Conservation (phyloP, 2,329 filamentous ascomycete genomes). For the Dactylellina cionopaga region DNA sequence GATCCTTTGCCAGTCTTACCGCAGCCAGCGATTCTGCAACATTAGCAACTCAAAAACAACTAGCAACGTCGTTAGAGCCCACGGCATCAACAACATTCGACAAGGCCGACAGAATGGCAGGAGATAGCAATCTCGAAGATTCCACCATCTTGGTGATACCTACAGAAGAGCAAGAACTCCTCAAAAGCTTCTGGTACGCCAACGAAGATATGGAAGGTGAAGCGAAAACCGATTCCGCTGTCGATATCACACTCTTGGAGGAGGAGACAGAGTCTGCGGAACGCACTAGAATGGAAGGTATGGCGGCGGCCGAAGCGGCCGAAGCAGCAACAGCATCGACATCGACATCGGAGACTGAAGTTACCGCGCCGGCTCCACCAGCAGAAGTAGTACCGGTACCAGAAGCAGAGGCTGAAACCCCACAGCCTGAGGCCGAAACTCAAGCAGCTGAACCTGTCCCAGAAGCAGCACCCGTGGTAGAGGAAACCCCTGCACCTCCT, state of each 20-base stretch:
- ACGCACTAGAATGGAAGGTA: neutral
- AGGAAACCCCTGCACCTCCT: neutral
- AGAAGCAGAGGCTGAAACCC: neutral
- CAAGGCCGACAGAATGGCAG: constrained; percentile 5
- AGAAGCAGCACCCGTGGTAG: constrained; percentile 5
- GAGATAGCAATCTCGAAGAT: constrained; percentile 16
- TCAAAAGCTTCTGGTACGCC: constrained; percentile 24
- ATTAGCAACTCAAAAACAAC: constrained; percentile 33
- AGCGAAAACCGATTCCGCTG: neutral
- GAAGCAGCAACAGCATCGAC: neutral
- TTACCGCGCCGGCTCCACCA: neutral
- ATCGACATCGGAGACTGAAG: neutral
- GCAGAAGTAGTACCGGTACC: neutral
- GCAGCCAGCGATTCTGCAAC: constrained; percentile 13
- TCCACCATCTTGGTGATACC: constrained; percentile 29
- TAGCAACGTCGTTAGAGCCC: neutral
- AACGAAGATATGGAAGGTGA: constrained; percentile 31
- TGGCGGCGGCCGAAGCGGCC: neutral
- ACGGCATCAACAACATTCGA: neutral
- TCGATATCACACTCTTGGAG: constrained; percentile 42
- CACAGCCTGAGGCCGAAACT: constrained; percentile 16
- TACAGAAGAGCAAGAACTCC: constrained; percentile 29
- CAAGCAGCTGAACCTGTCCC: neutral
- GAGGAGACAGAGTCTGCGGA: neutral
- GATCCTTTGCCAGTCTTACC: constrained; percentile 36